These are phyloP conservation scores for Ganoderma sinense DNA, from an alignment of 1,284 basidiomycete species.

Conservation along the genomic window DNA sequence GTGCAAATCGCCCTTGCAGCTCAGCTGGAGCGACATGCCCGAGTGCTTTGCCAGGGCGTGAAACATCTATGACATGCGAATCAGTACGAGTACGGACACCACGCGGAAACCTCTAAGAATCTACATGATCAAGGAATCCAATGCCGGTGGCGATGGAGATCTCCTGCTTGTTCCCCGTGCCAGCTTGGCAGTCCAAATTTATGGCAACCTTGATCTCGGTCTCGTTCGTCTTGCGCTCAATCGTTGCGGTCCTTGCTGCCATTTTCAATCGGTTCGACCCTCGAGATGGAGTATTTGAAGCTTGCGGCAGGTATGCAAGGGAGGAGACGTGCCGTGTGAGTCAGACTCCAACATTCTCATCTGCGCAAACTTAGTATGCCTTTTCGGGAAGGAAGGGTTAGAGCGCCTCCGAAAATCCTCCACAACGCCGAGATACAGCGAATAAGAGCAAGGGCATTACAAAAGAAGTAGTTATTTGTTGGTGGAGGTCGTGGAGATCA, in stretches of 20 bases:
- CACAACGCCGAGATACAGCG: neutral
- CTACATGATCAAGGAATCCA: constrained; percentile 97
- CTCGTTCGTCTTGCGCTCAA: constrained; percentile 92
- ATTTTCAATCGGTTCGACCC: constrained; percentile 36
- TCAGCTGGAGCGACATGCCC: constrained; percentile 89
- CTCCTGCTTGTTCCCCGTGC: constrained; percentile 65
- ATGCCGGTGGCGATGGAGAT: constrained; percentile 96
- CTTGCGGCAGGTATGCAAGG: neutral
- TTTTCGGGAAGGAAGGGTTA: constrained; percentile 19
- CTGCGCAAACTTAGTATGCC: constrained; percentile 26
- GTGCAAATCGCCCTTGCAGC: constrained; percentile 95
- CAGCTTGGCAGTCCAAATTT: constrained; percentile 84
- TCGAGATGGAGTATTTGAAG: neutral
- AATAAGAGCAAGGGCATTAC: constrained; percentile 7
- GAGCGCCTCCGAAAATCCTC: neutral
- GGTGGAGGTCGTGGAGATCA: neutral
- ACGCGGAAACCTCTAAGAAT: constrained; percentile 34
- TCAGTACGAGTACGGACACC: neutral
- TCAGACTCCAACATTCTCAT: constrained; percentile 22
- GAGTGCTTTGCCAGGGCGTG: constrained; percentile 94
- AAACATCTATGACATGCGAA: constrained; percentile 76
- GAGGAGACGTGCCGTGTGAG: constrained; percentile 9
- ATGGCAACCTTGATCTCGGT: constrained; percentile 88
- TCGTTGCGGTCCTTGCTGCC: constrained; percentile 70
- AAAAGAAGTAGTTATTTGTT: neutral